Conservation (phyloP, 805 yeast genomes). For the Metschnikowia cubensis region DNA sequence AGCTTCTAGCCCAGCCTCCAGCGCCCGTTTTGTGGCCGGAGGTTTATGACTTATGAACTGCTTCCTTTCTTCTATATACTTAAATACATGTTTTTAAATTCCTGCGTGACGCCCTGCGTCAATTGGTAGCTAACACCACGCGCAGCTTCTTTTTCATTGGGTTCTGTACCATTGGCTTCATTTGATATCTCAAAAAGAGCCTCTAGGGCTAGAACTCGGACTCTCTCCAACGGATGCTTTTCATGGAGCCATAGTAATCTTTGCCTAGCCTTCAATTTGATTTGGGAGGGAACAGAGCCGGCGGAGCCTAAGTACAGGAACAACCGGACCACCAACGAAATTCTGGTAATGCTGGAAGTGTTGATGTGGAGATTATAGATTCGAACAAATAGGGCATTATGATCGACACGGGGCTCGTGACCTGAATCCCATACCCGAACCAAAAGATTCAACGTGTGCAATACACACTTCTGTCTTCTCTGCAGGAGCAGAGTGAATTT, state of each 20-base stretch:
- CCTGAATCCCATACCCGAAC: slow-evolving; percentile 40
- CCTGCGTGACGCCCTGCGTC: slow-evolving; percentile 2
- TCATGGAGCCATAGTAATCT: slow-evolving; percentile 27
- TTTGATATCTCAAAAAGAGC: slow-evolving; percentile 36
- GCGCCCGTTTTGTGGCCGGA: background rate
- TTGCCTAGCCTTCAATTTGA: slow-evolving; percentile 11
- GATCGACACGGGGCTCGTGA: slow-evolving; percentile 27
- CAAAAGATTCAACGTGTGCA: slow-evolving; percentile 26
- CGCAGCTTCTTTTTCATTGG: background rate
- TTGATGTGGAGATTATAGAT: slow-evolving; percentile 55
- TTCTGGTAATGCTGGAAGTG: slow-evolving; percentile 36
- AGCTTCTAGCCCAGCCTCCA: too few species aligned
- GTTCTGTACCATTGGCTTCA: slow-evolving; percentile 13
- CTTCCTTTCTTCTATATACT: background rate
- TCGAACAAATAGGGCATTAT: slow-evolving; percentile 40
- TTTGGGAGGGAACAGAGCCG: slow-evolving; percentile 1
- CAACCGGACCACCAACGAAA: slow-evolving; percentile 38
- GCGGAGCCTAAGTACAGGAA: slow-evolving; percentile 37
- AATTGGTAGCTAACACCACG: background rate
- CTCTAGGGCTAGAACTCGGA: slow-evolving; percentile 39
- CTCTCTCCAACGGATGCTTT: slow-evolving; percentile 27
- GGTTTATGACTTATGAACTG: background rate
- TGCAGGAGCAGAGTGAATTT: slow-evolving; percentile 10
- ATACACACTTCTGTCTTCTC: slow-evolving; percentile 22
- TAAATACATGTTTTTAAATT: slow-evolving; percentile 1